Evolutionary conservation across 2,329 filamentous ascomycete species (phyloP), one percentile per base, ranked within the genome.

Genomic region (Onygenales sp.): DNA sequence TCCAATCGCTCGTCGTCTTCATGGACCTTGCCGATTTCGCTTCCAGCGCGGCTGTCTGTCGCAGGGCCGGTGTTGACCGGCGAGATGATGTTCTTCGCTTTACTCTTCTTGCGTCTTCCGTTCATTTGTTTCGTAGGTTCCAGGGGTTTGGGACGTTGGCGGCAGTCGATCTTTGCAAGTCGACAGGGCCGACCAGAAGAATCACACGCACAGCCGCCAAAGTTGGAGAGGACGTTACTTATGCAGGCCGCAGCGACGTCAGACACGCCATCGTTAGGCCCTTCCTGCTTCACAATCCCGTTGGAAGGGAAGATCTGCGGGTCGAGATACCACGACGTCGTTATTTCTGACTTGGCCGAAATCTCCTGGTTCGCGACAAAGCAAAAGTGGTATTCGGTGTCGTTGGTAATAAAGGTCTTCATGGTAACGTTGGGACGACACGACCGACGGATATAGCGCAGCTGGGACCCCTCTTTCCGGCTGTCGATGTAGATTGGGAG

Each of bases 401-500:
- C 79, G 46, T 83, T 84, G 1, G 88, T 88, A 47, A 96, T 81
- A 59, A 90, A 87, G 0, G 91, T 94, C 66, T 93, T 91, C 62
- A 97, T 76, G 35, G 81, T 79, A n/a, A 93, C 83, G 64, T 97
- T 98, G 1, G 93, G 89, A 57, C 82, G 83, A 73, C 93, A 98
- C 63, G 93, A 97, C 59, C 92, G 83, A 54, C 93, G 83, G n/a
- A 94, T 84, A 66, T 93, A 96, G 44, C 93, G 87, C 54, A 93
- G 84, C 38, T 83, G 75, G 4, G 89, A 95, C 21, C 92, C 93
- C 72, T 95, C 89, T 66, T 82, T 82, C 55, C 93, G 81, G 8
- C 91, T 93, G 69, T 96, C 93, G 63, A 98, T 93, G 71, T 91
- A 95, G 10, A 98, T 80, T 0, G 92, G 92, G 7, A 97, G 81